phyloP scores from a whole-genome alignment of 305 asterid genomes.

The Euphrasia arctica region DNA sequence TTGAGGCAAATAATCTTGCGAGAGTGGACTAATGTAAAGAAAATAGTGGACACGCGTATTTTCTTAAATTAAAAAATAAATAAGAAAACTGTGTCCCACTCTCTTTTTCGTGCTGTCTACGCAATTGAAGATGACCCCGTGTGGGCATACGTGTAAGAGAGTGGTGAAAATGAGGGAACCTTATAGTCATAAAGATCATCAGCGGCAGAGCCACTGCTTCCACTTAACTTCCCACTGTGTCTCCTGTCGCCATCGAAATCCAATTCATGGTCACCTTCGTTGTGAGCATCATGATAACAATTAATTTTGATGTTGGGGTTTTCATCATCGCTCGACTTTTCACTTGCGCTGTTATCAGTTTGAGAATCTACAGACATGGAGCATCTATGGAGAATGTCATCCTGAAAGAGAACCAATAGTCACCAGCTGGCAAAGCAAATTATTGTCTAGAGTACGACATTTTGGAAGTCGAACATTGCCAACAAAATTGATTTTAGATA shows the following conservation, averaged over 20 bases:
- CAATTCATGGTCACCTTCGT: slow-evolving; percentile 74
- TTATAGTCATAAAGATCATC: slow-evolving; percentile 85
- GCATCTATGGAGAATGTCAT: slow-evolving; percentile 74
- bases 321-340: slow-evolving; percentile 83
- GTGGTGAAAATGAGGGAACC: slow-evolving; percentile 38
- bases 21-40: too few species aligned
- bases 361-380: slow-evolving; percentile 88
- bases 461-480: not conserved
- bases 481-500: slow-evolving; percentile 14
- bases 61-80: too few species aligned
- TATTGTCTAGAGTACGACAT: not conserved
- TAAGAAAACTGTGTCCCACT: too few species aligned
- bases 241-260: slow-evolving; percentile 77
- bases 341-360: slow-evolving; percentile 80
- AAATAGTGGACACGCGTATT: too few species aligned
- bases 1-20: too few species aligned
- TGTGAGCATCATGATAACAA: slow-evolving; percentile 93
- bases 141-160: slow-evolving; percentile 13
- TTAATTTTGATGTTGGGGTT: slow-evolving; percentile 57
- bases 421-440: slow-evolving; percentile 6
- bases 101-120: too few species aligned
- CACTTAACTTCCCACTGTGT: slow-evolving; percentile 88
- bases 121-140: not conserved
- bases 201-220: slow-evolving; percentile 83
- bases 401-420: slow-evolving; percentile 45